Percentiles rank a stretch among this genome's conserved stretches.
phyloP scores from a whole-genome alignment of 345 rosid genomes.

The Populus pruinosa region DNA sequence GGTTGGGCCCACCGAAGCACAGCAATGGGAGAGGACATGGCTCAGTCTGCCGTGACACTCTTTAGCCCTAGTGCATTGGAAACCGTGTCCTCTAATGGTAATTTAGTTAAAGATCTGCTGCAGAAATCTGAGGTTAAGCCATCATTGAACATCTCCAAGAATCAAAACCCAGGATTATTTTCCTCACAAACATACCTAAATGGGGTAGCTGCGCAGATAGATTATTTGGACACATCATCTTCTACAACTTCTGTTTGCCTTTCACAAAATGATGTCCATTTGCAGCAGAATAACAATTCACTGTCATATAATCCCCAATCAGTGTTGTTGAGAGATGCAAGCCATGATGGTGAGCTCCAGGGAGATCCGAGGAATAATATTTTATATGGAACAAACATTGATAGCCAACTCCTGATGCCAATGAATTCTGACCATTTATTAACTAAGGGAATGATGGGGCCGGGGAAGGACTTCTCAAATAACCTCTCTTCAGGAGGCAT shows the following conservation, averaged over 20 bases:
- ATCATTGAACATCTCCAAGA: constrained; percentile 45
- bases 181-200: constrained; percentile 39
- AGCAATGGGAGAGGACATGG: constrained; percentile 42
- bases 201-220: constrained; percentile 40
- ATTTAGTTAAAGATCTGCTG: constrained; percentile 37
- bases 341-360: constrained; percentile 54
- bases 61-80: constrained; percentile 42
- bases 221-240: constrained; percentile 71
- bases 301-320: constrained; percentile 43
- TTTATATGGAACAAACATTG: constrained; percentile 33
- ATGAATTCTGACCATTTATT: constrained; percentile 38
- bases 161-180: constrained; percentile 45
- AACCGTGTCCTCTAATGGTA: constrained; percentile 31
- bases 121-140: constrained; percentile 56
- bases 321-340: constrained; percentile 39
- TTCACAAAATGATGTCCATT: constrained; percentile 52
- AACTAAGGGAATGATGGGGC: constrained; percentile 38
- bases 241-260: constrained; percentile 60
- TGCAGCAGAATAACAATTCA: constrained; percentile 46
- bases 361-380: constrained; percentile 41
- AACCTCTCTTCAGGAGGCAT: constrained; percentile 45
- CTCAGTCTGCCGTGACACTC: constrained; percentile 39
- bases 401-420: constrained; percentile 34
- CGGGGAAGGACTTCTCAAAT: constrained; percentile 46
- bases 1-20: constrained; percentile 30